Evolutionary conservation across 1,139 yeast genomes (phyloP), one percentile per base, ranked within the genome.

Genomic region (Nakaseomyces uthaithaninus): DNA sequence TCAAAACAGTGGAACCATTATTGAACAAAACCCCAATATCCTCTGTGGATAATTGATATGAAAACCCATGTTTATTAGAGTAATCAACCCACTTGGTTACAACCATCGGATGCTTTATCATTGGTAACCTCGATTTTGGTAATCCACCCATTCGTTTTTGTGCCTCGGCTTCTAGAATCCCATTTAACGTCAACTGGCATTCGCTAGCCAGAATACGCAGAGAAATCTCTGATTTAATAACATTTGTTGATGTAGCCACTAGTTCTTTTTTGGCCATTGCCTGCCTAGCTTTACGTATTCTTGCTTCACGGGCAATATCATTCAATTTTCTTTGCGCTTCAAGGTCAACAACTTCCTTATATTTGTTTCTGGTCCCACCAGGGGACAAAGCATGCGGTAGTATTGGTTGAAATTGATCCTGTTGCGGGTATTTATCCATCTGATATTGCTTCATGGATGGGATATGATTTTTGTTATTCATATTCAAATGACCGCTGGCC

Each of bases 11-110:
- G 43, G 83, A 79, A 24, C 84, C 83, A 54, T 84, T 91, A 53
- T 85, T 84, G 63, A 86, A 87, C 44, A 83, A 69, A 8, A 87
- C 95, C n/a, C 97, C 97, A 46, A 86, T 84, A 51, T 84, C 86
- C 45, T 87, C 93, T 42, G 89, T 83, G 25, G 91, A 84, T 42
- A 91, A 67, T 60, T 91, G 95, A 61, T 91, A 91, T 5, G 95
- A 85, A 55, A 93, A 82, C 0, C 99, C 99, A 62, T 89, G 94
- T 58, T 84, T 86, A 65, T 89, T 87, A 31, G 95, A 84, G 60
- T 91, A 91, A 62, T 93, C 98, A 23, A 93, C 98, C 99, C 99
- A 93, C 60, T 89, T 89, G 48, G 94, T 82, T 38, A 91, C 80
- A 47, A 85, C 75, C 12, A 80, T 73, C 11, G 91, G 91, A 48